phyloP scores from a whole-genome alignment of 225 moss, liverwort and hornwort species.

The Physcomitrium patens region DNA sequence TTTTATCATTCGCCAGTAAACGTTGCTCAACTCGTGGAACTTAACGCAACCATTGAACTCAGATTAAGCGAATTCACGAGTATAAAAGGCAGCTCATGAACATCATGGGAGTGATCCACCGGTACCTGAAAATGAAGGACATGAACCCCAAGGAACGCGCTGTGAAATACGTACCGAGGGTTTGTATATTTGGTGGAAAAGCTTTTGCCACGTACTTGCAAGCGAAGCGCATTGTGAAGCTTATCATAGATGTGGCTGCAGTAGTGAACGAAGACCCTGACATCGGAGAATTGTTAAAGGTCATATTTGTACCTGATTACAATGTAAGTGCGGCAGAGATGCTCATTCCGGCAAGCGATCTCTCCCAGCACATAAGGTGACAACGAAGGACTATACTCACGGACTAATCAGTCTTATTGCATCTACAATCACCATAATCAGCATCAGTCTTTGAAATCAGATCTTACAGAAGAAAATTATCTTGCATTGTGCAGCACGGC shows the following conservation, averaged over 20 bases:
- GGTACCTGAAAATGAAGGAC: conserved; percentile 92
- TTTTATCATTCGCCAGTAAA: too few relatives aligned
- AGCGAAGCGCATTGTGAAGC: conserved; percentile 89
- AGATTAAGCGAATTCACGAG: conserved; percentile 98
- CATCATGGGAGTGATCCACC: conserved; percentile 89
- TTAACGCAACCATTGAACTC: conserved; percentile 9
- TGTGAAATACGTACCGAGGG: conserved; percentile 84
- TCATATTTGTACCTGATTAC: conserved; percentile 92
- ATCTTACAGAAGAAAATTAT: not conserved
- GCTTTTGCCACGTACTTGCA: conserved; percentile 94
- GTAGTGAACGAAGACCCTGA: conserved; percentile 80
- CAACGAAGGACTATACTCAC: not conserved
- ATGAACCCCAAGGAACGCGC: conserved; percentile 67
- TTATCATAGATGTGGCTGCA: conserved; percentile 80
- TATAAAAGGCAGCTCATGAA: conserved; percentile 98
- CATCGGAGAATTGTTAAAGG: conserved; percentile 89
- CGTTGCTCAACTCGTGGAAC: not conserved
- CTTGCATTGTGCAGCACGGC: conserved; percentile 71
- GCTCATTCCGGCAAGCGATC: conserved; percentile 94
- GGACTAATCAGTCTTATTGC: too few relatives aligned
- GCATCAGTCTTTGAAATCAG: not conserved
- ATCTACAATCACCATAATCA: not conserved
- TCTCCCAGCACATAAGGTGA: conserved; percentile 95
- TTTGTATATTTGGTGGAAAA: conserved; percentile 95
- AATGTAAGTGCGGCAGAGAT: conserved; percentile 96